A percentile compares a stretch with the other conserved stretches of the same genome.
These are phyloP conservation scores for Volutella citrinella DNA, from an alignment of 2,329 filamentous ascomycete species.

Conservation along the genomic window DNA sequence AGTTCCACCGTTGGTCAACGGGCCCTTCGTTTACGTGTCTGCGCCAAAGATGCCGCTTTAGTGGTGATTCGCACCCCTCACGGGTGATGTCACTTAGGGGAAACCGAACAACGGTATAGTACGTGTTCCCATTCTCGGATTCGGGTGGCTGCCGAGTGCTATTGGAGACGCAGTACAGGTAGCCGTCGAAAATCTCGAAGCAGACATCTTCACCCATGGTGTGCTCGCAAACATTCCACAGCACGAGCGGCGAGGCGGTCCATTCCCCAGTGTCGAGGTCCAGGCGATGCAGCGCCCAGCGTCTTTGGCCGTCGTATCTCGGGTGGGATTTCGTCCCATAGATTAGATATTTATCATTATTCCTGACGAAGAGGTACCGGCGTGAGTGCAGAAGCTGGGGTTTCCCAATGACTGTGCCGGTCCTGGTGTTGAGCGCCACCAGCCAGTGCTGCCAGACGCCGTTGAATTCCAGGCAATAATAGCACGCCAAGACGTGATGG, in stretches of 20 bases:
- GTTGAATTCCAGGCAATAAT: background rate
- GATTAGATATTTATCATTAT: slow-evolving; percentile 59
- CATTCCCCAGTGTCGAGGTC: slow-evolving; percentile 40
- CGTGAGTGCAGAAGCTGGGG: no score
- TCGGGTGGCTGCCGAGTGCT: slow-evolving; percentile 59
- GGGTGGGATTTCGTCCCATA: slow-evolving; percentile 61
- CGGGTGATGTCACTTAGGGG: slow-evolving; percentile 44
- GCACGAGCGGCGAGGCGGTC: slow-evolving; percentile 43
- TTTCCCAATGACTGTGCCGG: slow-evolving; percentile 45
- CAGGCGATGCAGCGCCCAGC: slow-evolving; percentile 61
- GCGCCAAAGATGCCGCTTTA: slow-evolving; percentile 52
- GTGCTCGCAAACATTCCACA: slow-evolving; percentile 58
- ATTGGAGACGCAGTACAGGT: slow-evolving; percentile 70
- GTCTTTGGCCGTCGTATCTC: slow-evolving; percentile 51
- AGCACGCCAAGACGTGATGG: background rate
- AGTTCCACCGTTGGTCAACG: slow-evolving; percentile 72
- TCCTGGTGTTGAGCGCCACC: slow-evolving; percentile 31
- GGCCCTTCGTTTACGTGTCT: slow-evolving; percentile 67
- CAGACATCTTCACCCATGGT: slow-evolving; percentile 67
- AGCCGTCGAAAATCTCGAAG: slow-evolving; percentile 64
- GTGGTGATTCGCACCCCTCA: slow-evolving; percentile 37
- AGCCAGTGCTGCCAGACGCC: background rate
- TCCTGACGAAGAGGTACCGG: slow-evolving; percentile 70
- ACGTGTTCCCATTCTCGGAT: slow-evolving; percentile 65
- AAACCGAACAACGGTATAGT: slow-evolving; percentile 66